Conservation (phyloP, 257 asterid genomes). For the Solanum tacnaense region DNA sequence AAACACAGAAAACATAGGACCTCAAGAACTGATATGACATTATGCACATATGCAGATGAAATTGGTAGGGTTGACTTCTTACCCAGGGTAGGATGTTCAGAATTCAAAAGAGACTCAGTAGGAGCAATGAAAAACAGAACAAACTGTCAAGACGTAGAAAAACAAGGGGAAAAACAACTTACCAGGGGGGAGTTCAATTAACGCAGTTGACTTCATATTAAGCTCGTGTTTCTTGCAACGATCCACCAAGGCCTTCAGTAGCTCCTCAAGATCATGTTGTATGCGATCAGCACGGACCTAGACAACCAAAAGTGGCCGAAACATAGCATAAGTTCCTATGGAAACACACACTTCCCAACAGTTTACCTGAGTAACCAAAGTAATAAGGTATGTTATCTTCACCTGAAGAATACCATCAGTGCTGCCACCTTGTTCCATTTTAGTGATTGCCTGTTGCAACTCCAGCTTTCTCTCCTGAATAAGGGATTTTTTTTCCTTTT, state of each 20-base stretch:
- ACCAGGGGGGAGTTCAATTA: slow-evolving; percentile 94
- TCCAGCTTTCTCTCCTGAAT: slow-evolving; percentile 84
- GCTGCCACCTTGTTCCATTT: slow-evolving; percentile 99
- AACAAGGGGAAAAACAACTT: slow-evolving; percentile 1
- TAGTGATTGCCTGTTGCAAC: slow-evolving; percentile 77
- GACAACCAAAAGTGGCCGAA: slow-evolving; percentile 12
- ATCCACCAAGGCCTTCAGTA: slow-evolving; percentile 72
- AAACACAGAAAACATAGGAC: neutral
- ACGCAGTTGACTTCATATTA: slow-evolving; percentile 55
- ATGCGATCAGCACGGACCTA: slow-evolving; percentile 99
- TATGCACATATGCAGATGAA: neutral
- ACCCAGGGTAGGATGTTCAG: neutral
- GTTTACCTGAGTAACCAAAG: neutral
- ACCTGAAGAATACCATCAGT: slow-evolving; percentile 99
- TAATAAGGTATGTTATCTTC: neutral
- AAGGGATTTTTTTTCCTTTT: neutral
- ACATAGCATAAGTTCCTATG: neutral
- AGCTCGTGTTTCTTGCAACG: slow-evolving; percentile 77
- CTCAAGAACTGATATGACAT: neutral
- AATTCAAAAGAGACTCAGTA: neutral
- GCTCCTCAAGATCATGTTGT: slow-evolving; percentile 93
- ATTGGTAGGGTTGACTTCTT: neutral
- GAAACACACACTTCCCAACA: neutral
- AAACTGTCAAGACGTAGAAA: slow-evolving; percentile 7
- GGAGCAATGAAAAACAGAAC: neutral